Base-by-base conservation (phyloP, 78 protist genomes). In the Planoprotostelium fungivorum region DNA sequence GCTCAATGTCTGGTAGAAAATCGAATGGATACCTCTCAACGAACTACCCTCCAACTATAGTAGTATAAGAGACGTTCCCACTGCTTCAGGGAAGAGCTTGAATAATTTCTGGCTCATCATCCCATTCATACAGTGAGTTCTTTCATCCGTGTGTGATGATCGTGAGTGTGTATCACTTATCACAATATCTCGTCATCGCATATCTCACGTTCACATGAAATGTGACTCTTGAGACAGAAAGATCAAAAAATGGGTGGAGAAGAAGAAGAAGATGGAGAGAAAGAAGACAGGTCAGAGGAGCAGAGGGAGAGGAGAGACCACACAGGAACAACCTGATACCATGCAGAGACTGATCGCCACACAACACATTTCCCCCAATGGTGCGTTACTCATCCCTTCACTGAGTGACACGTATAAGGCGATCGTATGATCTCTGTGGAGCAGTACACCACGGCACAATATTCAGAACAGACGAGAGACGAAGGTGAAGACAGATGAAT, bases 11-110 rank as follows among this genome's bases (percentile, higher is more conserved):
- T 87, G 1, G 31, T 85, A 90, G 89, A 88, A 89, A 89, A 92
- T 92, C 28, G 91, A 88, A 86, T 92, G 94, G 94, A 38, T 92
- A 0, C n/a, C 35, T 10, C 35, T 92, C 0, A 88, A 88, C 38
- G 94, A 92, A 29, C 63, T 92, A 37, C 94, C 94, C 31, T 86
- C 91, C 0, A 85, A 63, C 1, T 25, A 87, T 1, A 87, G 73
- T 16, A 51, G 73, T 51, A 25, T 51, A 16, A 51, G 73, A 51
- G 73, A 51, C 16, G 73, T 51, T 51, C 73, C 73, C 31, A 51
- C 5, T 51, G 73, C 73, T 25, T 25, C 5, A 5, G 73, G 73
- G 16, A 51, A 51, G 73, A 51, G 73, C 16, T 16, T 51, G 73
- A 51, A 51, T 51, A 51, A 51, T 16, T 51, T 51, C 73, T 51